Conservation (phyloP, 352 stramenopile species). For the Phytophthora citrophthora region DNA sequence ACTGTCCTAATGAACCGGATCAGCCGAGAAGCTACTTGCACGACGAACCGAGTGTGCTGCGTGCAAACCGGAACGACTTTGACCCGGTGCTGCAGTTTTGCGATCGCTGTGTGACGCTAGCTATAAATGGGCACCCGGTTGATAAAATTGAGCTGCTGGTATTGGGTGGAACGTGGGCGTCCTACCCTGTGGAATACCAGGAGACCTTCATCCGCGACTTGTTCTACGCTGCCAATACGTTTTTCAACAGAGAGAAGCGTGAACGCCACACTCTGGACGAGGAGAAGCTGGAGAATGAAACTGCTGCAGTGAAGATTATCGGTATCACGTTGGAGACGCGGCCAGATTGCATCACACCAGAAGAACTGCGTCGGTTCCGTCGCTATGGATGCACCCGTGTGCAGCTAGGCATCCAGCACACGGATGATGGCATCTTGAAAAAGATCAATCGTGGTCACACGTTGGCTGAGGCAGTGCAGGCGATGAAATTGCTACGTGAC, state of each 20-base stretch:
- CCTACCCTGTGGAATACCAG: constrained; percentile 92
- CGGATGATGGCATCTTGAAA: constrained; percentile 88
- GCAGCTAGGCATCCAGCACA: constrained; percentile 93
- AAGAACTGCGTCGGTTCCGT: constrained; percentile 86
- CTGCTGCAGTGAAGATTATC: constrained; percentile 87
- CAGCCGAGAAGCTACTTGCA: constrained; percentile 94
- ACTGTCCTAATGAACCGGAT: constrained; percentile 93
- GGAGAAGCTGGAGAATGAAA: constrained; percentile 91
- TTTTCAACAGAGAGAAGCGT: constrained; percentile 79
- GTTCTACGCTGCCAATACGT: constrained; percentile 94
- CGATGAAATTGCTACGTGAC: constrained; percentile 89
- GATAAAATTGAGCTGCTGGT: constrained; percentile 94
- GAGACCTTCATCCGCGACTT: constrained; percentile 92
- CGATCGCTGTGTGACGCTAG: constrained; percentile 89
- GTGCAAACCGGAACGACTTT: constrained; percentile 93
- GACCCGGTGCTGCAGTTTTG: constrained; percentile 93
- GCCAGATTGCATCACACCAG: constrained; percentile 90
- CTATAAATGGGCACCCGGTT: constrained; percentile 92
- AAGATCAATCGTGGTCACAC: constrained; percentile 93
- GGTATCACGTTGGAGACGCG: constrained; percentile 91
- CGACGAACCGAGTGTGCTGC: constrained; percentile 92
- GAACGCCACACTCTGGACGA: constrained; percentile 79
- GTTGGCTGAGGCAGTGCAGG: constrained; percentile 69
- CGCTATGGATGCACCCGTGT: constrained; percentile 88
- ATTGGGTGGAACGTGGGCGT: constrained; percentile 92